phyloP scores from a whole-genome alignment of 2,329 filamentous ascomycete genomes.

The Fusarium brachygibbosum region DNA sequence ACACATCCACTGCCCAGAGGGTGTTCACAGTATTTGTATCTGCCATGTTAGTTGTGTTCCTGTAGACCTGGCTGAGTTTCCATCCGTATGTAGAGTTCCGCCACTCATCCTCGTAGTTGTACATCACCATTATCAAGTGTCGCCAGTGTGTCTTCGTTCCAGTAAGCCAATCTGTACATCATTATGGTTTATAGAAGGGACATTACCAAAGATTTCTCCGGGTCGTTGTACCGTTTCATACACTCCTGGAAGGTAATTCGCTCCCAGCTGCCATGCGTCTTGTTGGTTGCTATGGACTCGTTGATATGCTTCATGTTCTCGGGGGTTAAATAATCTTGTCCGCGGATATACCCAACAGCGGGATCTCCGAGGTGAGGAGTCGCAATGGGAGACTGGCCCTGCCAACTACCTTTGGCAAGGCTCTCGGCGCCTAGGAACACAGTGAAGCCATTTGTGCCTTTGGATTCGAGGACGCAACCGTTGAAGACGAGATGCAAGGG shows the following conservation, averaged over 20 bases:
- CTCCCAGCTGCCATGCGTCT: neutral
- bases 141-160: conserved; percentile 14
- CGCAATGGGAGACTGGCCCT: neutral
- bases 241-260: neutral
- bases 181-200: rapidly evolving
- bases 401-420: conserved; percentile 3
- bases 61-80: conserved; percentile 23
- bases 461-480: conserved; percentile 27
- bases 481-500: conserved; percentile 33
- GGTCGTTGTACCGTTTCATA: conserved; percentile 29
- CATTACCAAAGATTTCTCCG: neutral
- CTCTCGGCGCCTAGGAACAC: conserved; percentile 15
- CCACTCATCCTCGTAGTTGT: conserved; percentile 11
- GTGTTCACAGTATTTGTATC: conserved; percentile 4
- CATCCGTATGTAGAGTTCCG: conserved; percentile 21
- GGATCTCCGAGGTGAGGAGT: rapidly evolving
- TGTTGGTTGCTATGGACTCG: neutral
- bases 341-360: neutral
- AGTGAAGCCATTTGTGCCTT: conserved; percentile 28
- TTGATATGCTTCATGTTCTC: conserved; percentile 13
- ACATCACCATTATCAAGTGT: conserved; percentile 29
- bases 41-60: conserved; percentile 3
- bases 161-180: neutral
- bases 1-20: conserved; percentile 16
- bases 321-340: neutral